Percentiles rank a stretch among this genome's conserved stretches.
Evolutionary conservation across 2,329 filamentous ascomycete genomes (phyloP).

Genomic region (Biscogniauxia sp.): DNA sequence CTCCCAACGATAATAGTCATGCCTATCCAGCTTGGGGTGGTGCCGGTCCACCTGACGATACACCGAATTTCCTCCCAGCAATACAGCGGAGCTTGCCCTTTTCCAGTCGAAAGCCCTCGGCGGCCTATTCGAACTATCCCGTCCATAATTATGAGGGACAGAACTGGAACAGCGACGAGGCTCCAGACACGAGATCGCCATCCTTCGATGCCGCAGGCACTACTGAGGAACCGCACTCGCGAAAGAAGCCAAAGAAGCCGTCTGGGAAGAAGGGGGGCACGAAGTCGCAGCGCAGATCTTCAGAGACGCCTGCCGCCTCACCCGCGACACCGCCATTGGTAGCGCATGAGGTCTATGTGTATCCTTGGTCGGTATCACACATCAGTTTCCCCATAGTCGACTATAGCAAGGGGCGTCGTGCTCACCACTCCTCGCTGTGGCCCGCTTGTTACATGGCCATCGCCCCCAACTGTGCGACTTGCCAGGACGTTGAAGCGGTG

Average conservation of each 20-base stretch:
- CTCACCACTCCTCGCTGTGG: not conserved
- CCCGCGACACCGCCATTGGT: not conserved
- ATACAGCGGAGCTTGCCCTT: not conserved
- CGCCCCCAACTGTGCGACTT: conserved; percentile 14
- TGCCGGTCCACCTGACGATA: not conserved
- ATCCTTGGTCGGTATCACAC: conserved; percentile 20
- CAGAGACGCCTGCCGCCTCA: not conserved
- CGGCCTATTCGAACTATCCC: not conserved
- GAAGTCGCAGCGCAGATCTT: not conserved
- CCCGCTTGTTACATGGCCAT: conserved; percentile 22
- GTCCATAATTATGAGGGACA: not conserved
- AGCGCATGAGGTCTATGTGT: conserved; percentile 20
- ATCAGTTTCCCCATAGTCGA: conserved; percentile 29
- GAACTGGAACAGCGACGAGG: not conserved
- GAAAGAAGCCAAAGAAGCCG: not conserved
- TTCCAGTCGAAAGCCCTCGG: not conserved
- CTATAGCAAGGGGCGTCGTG: conserved; percentile 15
- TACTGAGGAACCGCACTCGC: not conserved
- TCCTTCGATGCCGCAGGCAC: not conserved
- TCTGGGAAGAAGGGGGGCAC: not conserved
- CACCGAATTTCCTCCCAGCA: not conserved
- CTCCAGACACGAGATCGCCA: not conserved
- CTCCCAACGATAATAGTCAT: not conserved
- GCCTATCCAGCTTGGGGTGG: not conserved
- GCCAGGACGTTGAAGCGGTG: conserved; percentile 17